phyloP scores from a whole-genome alignment of 352 stramenopile genomes.

The Phytophthora hybrid region DNA sequence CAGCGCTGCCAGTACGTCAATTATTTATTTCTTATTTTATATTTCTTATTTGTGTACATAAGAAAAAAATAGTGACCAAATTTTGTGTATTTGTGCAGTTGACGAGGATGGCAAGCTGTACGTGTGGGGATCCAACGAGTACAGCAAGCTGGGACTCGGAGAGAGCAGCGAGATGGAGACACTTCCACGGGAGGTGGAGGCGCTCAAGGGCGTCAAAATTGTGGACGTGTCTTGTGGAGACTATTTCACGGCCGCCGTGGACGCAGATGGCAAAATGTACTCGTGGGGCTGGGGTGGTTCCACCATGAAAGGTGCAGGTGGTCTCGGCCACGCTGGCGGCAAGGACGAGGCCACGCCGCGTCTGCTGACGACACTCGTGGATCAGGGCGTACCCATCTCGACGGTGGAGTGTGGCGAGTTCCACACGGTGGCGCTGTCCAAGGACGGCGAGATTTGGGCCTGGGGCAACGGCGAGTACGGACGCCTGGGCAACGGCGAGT shows the following conservation, averaged over 20 bases:
- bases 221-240: slow-evolving; percentile 88
- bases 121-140: slow-evolving; percentile 92
- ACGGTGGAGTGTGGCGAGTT: slow-evolving; percentile 86
- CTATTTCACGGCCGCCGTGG: slow-evolving; percentile 88
- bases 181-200: slow-evolving; percentile 69
- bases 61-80: slow-evolving; percentile 4
- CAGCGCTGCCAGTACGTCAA: slow-evolving; percentile 76
- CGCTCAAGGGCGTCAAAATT: slow-evolving; percentile 75
- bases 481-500: slow-evolving; percentile 91
- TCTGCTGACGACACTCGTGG: slow-evolving; percentile 74
- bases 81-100: slow-evolving; percentile 48
- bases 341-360: slow-evolving; percentile 78
- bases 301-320: slow-evolving; percentile 82
- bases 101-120: slow-evolving; percentile 76
- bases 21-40: slow-evolving; percentile 8
- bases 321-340: slow-evolving; percentile 76
- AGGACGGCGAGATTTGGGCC: slow-evolving; percentile 92
- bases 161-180: slow-evolving; percentile 58
- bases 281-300: slow-evolving; percentile 92
- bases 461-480: slow-evolving; percentile 94
- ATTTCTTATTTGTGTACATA: slow-evolving; percentile 5
- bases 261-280: slow-evolving; percentile 89
- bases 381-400: slow-evolving; percentile 82
- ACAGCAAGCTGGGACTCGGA: slow-evolving; percentile 82
- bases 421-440: slow-evolving; percentile 90